Evolutionary conservation across 768 basidiomycete species (phyloP), one percentile per base, ranked within the genome.

Genomic region (Floccularia luteovirens): DNA sequence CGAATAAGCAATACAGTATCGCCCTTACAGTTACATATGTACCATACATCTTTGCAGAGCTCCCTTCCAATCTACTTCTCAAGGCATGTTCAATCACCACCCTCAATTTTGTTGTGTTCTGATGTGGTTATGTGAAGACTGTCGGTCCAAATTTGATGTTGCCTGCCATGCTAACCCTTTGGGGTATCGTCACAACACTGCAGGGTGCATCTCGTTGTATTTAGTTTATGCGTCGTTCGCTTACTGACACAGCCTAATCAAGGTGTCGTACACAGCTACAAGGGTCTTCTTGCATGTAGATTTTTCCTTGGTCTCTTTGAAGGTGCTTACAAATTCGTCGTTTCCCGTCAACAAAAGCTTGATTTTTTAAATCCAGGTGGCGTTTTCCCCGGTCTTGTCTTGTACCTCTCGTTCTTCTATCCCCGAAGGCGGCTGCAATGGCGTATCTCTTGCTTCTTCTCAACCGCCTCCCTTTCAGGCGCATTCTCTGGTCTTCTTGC

Each of bases 401-500:
- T 79, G 3, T 77, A 77, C 44, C 61, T 77, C 4, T 78, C 77
- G 5, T 70, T 64, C 45, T 78, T 72, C 51, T 75, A 75, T 42
- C 73, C 73, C 20, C 66, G 75, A 59, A 53, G 67, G 50, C 48
- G 62, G 46, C 49, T 79, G 54, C 62, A 74, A 53, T 53, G 73
- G 72, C 59, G 70, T 45, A 57, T 75, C 38, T 63, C 69, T 6
- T 59, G 62, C 17, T 73, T 75, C 59, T 74, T 73, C 55, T 69
- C 70, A 5, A 59, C 70, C 0, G 66, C 77, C 2, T 76, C 76
- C 1, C 60, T 79, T 17, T 75, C 82, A 0, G 79, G 79, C 2
- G 78, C 79, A 0, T 82, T 84, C 50, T 80, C 77, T 1, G 82
- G 84, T 24, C 64, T 86, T 3, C 68, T 88, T 17, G 81, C 83